Evolutionary conservation across 2,329 filamentous ascomycete genomes (phyloP), one percentile per base, ranked within the genome.

Genomic region (Microdochium bolleyi): DNA sequence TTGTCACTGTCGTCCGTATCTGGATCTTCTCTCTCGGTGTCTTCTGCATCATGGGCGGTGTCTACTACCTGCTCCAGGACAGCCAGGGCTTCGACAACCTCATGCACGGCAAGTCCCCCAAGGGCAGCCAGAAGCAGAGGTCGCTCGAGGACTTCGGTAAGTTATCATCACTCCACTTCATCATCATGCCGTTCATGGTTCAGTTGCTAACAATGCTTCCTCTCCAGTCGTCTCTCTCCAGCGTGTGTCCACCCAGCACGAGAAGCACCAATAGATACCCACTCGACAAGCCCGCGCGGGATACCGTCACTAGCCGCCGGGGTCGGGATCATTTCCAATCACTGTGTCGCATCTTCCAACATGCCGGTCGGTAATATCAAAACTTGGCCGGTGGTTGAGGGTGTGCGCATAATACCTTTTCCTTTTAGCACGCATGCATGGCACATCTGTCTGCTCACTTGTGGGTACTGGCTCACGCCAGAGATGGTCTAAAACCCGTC

Each of bases 1-100:
- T 92, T 58, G 87, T 95, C 58, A 85, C 89, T 49, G 87, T 95
- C 52, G 85, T 95, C 65, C 88, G 89, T 79, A 81, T 95, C 67
- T 95, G 89, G 88, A 83, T 94, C 64, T 94, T 92, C 78, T 92
- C 89, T 16, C 89, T 95, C 67, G 91, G 90, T 68, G 79, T 95
- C 65, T 94, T 95, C 78, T 90, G 85, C 68, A 80, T 91, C 66
- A 84, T 92, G 80, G 88, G 82, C 57, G 74, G 76, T 67, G 67
- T 79, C 56, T 89, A 89, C 74, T 92, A 91, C 76, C 79, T 94
- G 64, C 82, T 95, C 66, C 85, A 92, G 70, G 87, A 87, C 69
- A 90, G 84, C 64, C 73, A 80, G 56, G 85, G 86, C 57, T 95
- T 95, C 70, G 88, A 95, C 73, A 92, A 94, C 76, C 78, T 95